Evolutionary conservation across 2,329 filamentous ascomycete species (phyloP), one percentile per base, ranked within the genome.

Genomic region (Penicillium sp.): DNA sequence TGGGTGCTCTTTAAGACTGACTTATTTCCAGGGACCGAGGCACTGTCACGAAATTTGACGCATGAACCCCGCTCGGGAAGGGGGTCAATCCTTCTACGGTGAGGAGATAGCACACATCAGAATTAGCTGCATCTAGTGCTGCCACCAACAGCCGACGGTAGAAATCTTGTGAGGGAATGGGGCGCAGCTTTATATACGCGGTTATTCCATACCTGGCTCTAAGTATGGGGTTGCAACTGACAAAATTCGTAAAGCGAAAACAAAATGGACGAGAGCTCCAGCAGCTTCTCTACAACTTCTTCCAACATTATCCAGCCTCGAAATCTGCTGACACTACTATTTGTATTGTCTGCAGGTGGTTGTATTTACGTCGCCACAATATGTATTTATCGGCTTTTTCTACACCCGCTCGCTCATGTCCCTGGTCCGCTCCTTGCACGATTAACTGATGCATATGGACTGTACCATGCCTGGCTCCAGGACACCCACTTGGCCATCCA

Each of bases 381-480:
- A 45, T 55, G 38, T 33, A 47, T 55, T 24, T 55, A 55, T 20
- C 53, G 46, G 20, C n/a, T 55, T 35, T 55, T 48, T 38, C 30
- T 55, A 24, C 53, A 55, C 38, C 53, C 53, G 3, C 49, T 55
- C 26, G 46, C 53, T 18, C 45, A 45, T 21, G 30, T 55, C 14
- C 53, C 53, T 14, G 53, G 46, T 8, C 53, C 53, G 12, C 47
- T 55, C 26, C 12, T 55, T 12, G 53, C 53, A 48, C 40, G 42
- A 8, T 24, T 55, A 14, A 55, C 53, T 2, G 53, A 45, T n/a
- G 53, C 24, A 16, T 55, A 55, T 21, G 35, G 33, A 11, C 20
- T 55, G 35, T 55, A 55, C 47, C 53, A 55, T 18, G 46, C 53
- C 2, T 55, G 53, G 53, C 33, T 30, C 14, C 46, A 55, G 53